phyloP scores from a whole-genome alignment of 2,329 filamentous ascomycete genomes.

The Epichloe gansuensis region DNA sequence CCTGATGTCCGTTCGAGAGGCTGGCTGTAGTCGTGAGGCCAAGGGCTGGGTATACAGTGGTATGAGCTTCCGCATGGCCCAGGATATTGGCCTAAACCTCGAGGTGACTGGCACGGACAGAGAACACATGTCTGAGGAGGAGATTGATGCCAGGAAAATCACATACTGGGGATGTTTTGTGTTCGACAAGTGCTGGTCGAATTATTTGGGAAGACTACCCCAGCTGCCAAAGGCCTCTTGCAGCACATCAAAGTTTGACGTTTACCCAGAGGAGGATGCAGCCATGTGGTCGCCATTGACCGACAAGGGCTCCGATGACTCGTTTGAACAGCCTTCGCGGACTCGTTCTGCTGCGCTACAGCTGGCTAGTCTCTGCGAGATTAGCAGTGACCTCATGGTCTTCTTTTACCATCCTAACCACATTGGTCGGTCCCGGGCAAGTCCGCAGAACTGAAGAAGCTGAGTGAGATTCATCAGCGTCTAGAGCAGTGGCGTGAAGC shows the following conservation, averaged over 20 bases:
- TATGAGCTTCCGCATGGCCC: constrained; percentile 97
- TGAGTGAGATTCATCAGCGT: constrained; percentile 81
- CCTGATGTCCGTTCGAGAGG: constrained; percentile 92
- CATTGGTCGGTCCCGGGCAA: constrained; percentile 54
- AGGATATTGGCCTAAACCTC: constrained; percentile 83
- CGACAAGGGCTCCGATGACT: constrained; percentile 64
- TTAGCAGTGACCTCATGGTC: constrained; percentile 78
- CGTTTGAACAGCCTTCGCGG: constrained; percentile 65
- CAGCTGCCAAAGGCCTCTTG: constrained; percentile 71
- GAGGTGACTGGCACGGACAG: constrained; percentile 57
- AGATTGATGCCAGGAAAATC: constrained; percentile 78
- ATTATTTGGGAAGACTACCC: constrained; percentile 84
- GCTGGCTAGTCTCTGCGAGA: constrained; percentile 75
- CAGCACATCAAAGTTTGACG: constrained; percentile 78
- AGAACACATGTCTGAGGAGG: constrained; percentile 58
- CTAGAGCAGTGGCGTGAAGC: constrained; percentile 82
- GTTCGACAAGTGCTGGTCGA: constrained; percentile 99
- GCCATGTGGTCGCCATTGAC: constrained; percentile 82
- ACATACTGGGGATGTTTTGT: constrained; percentile 97
- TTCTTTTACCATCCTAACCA: constrained; percentile 82
- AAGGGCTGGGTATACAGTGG: constrained; percentile 98
- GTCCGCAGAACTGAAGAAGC: constrained; percentile 75
- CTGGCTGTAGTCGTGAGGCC: constrained; percentile 83
- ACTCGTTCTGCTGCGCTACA: constrained; percentile 75
- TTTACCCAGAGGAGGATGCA: constrained; percentile 79